A percentile compares a stretch with the other conserved stretches of the same genome.
phyloP scores from a whole-genome alignment of 192 early-diverging fungal species.

The Backusella sp. region DNA sequence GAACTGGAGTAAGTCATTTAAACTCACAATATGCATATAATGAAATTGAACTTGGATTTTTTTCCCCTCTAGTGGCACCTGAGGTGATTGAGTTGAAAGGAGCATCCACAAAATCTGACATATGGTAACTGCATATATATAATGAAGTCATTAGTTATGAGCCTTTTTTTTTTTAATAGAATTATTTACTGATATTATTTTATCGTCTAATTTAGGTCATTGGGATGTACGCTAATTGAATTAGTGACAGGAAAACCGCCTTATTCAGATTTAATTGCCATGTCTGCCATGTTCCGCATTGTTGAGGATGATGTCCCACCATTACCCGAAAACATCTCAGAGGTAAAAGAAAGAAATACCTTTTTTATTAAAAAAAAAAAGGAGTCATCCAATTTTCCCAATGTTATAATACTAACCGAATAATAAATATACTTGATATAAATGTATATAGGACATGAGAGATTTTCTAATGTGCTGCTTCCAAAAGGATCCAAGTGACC shows the following conservation, averaged over 20 bases:
- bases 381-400: not conserved
- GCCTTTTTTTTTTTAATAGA: not conserved
- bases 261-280: slow-evolving; percentile 78
- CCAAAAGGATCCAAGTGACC: slow-evolving; percentile 69
- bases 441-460: slow-evolving; percentile 51
- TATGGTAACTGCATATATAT: slow-evolving; percentile 58
- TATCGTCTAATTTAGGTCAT: slow-evolving; percentile 46
- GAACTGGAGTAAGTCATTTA: slow-evolving; percentile 64
- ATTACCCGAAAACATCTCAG: slow-evolving; percentile 75
- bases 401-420: not conserved
- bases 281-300: slow-evolving; percentile 93
- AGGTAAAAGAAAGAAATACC: slow-evolving; percentile 25
- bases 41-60: not conserved
- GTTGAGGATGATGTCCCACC: slow-evolving; percentile 91
- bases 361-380: not conserved
- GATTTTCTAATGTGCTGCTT: slow-evolving; percentile 87
- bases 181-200: not conserved
- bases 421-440: not conserved
- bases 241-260: slow-evolving; percentile 92
- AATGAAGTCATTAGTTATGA: too few species aligned
- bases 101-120: slow-evolving; percentile 86
- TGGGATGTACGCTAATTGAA: slow-evolving; percentile 95
- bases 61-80: slow-evolving; percentile 60
- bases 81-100: slow-evolving; percentile 92
- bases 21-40: not conserved